Conservation (phyloP, 768 basidiomycete species). For the Butyriboletus loyo region DNA sequence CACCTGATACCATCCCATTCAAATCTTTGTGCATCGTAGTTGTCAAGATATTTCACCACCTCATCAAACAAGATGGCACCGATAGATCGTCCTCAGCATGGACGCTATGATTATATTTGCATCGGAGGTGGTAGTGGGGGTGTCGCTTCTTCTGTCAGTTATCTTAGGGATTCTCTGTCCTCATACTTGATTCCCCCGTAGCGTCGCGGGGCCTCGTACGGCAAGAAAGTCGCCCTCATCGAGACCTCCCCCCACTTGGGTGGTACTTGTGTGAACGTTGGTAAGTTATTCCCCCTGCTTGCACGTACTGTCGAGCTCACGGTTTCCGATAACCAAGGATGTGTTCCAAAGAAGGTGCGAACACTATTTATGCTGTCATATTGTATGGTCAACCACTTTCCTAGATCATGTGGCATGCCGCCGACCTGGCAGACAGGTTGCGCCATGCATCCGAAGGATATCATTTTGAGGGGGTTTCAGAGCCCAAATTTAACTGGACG, state of each 20-base stretch:
- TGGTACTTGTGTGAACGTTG: conserved; percentile 98
- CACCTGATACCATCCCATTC: conserved; percentile 1
- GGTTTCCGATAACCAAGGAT: conserved; percentile 50
- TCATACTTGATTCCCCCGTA: conserved; percentile 27
- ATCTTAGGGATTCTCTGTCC: not conserved
- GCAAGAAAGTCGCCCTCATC: conserved; percentile 89
- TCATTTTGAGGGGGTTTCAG: conserved; percentile 58
- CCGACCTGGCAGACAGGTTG: conserved; percentile 84
- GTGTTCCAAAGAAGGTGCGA: conserved; percentile 92
- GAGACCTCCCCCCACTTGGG: conserved; percentile 76
- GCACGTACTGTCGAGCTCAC: conserved; percentile 1
- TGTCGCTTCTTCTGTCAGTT: conserved; percentile 76
- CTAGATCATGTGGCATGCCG: conserved; percentile 98
- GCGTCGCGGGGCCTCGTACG: conserved; percentile 90
- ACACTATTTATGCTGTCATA: not conserved
- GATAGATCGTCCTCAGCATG: conserved; percentile 56
- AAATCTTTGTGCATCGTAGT: conserved; percentile 28
- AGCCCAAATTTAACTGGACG: conserved; percentile 81
- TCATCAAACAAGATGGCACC: conserved; percentile 64
- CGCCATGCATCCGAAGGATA: conserved; percentile 71
- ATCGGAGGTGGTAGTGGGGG: conserved; percentile 96
- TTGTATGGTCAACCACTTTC: not conserved
- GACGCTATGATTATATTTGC: conserved; percentile 80
- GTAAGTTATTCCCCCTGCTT: conserved; percentile 42
- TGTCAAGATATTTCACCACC: conserved; percentile 44